Percentiles rank a stretch among this genome's conserved stretches.
phyloP scores from a whole-genome alignment of 352 stramenopile species.

The Vaucheria bursata region DNA sequence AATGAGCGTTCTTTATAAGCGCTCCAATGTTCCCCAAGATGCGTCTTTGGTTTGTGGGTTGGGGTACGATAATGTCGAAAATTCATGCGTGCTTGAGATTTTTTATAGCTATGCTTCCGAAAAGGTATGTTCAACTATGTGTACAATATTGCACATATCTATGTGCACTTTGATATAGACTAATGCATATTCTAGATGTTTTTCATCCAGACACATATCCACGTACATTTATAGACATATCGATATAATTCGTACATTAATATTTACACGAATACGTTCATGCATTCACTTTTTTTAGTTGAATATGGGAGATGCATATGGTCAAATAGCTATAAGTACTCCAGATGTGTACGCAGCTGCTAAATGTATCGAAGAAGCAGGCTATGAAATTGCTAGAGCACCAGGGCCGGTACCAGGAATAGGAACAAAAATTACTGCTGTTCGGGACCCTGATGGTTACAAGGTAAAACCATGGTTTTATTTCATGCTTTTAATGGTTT shows the following conservation, averaged over 20 bases:
- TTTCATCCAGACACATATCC: not conserved
- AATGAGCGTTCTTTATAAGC: conserved; percentile 23
- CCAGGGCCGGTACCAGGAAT: conserved; percentile 40
- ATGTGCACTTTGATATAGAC: no score
- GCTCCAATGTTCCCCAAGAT: conserved; percentile 17
- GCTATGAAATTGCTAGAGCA: conserved; percentile 30
- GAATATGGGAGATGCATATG: conserved; percentile 3
- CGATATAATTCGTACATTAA: no score
- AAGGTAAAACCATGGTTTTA: conserved; percentile 6
- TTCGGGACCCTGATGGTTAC: conserved; percentile 37
- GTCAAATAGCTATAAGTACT: conserved; percentile 27
- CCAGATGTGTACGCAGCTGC: conserved; percentile 38
- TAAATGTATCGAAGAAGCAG: conserved; percentile 15
- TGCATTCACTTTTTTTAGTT: no score
- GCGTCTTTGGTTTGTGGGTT: conserved; percentile 19
- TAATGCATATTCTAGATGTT: not conserved
- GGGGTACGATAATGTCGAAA: conserved; percentile 17
- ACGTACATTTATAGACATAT: no score
- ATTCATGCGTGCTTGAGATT: conserved; percentile 29
- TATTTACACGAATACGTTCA: no score
- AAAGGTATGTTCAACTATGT: no score
- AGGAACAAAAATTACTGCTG: conserved; percentile 41
- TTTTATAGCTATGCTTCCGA: conserved; percentile 31
- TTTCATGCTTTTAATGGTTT: no score
- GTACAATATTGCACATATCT: no score